Evolutionary conservation across 108 stramenopile species (phyloP), one percentile per base, ranked within the genome.

Genomic region (Nitzschia sp.): DNA sequence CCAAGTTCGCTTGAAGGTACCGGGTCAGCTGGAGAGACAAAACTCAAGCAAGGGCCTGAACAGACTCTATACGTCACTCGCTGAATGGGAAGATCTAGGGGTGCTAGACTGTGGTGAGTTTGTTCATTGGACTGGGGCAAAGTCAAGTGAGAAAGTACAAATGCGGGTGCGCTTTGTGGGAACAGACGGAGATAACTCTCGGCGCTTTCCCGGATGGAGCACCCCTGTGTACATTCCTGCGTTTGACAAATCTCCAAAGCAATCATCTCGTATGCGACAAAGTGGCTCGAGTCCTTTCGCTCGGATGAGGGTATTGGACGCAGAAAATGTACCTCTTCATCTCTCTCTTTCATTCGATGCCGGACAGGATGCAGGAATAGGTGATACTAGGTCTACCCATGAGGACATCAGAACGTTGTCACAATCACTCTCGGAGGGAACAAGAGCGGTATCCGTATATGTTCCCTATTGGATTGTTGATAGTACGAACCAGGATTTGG

Each of bases 381-480:
- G 26, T 6, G 41, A 42, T 6, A 8, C 51, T 53, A 34, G 29
- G 5, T 52, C 46, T 17, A 53, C 20, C 8, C 37, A 72, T 8
- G 40, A 39, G 3, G 37, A 69, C 17, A 59, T 57, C 21, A 22
- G 57, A 50, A n/a, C 48, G 9, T 26, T 69, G 21, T 69, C 56
- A 24, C 53, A 76, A 3, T 41, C 66, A 3, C 48, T 83, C 21
- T 53, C 63, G n/a, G 39, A 57, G n/a, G 70, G 62, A 9, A 72
- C 64, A 21, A 41, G 80, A 41, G 68, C 51, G 46, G 67, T 81
- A 11, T 63, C 56, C 1, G 59, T 86, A 15, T 81, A 65, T 63
- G 77, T 79, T 2, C 86, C 82, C 17, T 79, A 68, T 34, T 82
- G 83, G 79, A 69, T 87, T 43, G 73, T 83, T 46, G 83, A 87